Evolutionary conservation across 2,329 filamentous ascomycete genomes (phyloP), one percentile per base, ranked within the genome.

Genomic region (Ceratocystis cubensis): DNA sequence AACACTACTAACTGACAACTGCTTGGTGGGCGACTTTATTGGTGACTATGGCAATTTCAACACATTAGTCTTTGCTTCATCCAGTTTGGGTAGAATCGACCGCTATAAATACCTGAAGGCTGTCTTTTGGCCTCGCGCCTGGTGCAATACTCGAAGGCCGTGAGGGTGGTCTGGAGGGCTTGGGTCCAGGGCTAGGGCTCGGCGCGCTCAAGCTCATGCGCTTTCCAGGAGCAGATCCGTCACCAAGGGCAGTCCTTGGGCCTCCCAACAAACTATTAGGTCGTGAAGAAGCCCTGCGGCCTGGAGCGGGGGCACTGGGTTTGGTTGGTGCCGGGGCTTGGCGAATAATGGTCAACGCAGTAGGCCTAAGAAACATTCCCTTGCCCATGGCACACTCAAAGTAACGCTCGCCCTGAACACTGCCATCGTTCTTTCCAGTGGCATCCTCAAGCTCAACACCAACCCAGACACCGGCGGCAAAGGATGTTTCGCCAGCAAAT

Each of bases 391-490:
- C 82, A 76, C 93, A 97, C 63, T 92, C 85, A 72, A 96, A 97
- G 74, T 97, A 97, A 22, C 90, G 81, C 73, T 90, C 84, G 69
- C 91, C 92, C 75, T 93, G 84, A 61, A 97, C 90, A 66, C 88
- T 88, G 70, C 93, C 93, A 80, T 97, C 91, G 72, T 97, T 97
- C 79, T 97, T 97, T 41, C 94, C 93, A 22, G 82, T 84, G 65
- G 86, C 80, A 61, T 90, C 88, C 64, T 91, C 85, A 66, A 97
- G 83, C 78, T 96, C 92, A 68, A 97, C 84, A 70, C 93, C 93
- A 68, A 96, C 81, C 91, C 92, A 97, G 69, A 89, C 85, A 69
- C 92, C 93, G 13, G 66, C 22, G 67, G 91, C 86, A 76, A 97
- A 96, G 71, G 83, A 79, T 46, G 93, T 91, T 66, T 82, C 79